These are phyloP conservation scores for Fusarium compactum DNA, from an alignment of 2,329 filamentous ascomycete species.

Conservation along the genomic window DNA sequence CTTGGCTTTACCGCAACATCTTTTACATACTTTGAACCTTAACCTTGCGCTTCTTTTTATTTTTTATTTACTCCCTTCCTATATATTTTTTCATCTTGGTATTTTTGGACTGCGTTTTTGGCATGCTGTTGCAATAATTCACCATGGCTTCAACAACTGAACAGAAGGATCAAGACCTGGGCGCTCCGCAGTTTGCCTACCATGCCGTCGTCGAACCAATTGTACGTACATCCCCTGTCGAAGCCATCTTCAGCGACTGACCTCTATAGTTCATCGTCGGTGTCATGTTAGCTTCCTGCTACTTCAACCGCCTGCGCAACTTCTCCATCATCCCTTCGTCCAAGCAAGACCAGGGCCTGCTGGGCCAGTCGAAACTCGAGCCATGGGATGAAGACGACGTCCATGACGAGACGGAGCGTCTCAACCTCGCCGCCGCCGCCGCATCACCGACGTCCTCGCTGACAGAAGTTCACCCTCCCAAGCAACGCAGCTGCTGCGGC, in stretches of 20 bases:
- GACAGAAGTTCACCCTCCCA: slow-evolving; percentile 55
- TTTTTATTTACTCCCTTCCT: background rate
- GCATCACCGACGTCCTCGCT: slow-evolving; percentile 15
- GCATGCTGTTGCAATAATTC: slow-evolving; percentile 2
- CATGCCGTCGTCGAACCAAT: slow-evolving; percentile 47
- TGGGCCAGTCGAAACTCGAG: slow-evolving; percentile 41
- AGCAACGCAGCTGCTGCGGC: slow-evolving; percentile 65
- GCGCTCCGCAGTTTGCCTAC: slow-evolving; percentile 47
- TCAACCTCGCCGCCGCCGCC: slow-evolving; percentile 16
- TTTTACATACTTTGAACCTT: background rate
- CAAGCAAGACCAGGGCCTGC: slow-evolving; percentile 40
- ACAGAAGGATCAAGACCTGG: slow-evolving; percentile 39
- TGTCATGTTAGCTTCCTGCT: slow-evolving; percentile 48
- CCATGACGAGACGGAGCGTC: slow-evolving; percentile 35
- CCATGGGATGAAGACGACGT: slow-evolving; percentile 43
- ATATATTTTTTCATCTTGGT: background rate
- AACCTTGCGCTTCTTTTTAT: slow-evolving; percentile 3
- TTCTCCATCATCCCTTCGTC: slow-evolving; percentile 40
- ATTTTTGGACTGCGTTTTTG: background rate
- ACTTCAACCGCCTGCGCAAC: slow-evolving; percentile 46
- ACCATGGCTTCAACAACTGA: slow-evolving; percentile 24
- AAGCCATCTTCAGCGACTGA: background rate
- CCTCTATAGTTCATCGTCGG: slow-evolving; percentile 42
- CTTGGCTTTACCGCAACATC: slow-evolving; percentile 1
- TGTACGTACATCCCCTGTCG: slow-evolving; percentile 32